phyloP scores from a whole-genome alignment of 2,329 filamentous ascomycete genomes.

The Penicillium sp. region DNA sequence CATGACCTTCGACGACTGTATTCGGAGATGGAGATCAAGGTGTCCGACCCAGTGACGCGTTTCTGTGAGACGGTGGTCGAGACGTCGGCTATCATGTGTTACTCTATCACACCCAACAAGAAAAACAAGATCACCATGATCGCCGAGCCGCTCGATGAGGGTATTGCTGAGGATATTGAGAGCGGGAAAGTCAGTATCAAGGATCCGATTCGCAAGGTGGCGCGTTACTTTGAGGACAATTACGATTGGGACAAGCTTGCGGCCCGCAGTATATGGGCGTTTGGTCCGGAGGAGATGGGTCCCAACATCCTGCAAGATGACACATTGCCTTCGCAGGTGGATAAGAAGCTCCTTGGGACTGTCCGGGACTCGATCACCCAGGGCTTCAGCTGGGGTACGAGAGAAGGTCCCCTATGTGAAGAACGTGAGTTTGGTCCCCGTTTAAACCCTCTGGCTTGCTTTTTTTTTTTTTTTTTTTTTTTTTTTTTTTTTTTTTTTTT shows the following conservation, averaged over 20 bases:
- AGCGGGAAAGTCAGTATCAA: conserved; percentile 82
- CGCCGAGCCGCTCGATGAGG: conserved; percentile 89
- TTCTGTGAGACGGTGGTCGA: conserved; percentile 98
- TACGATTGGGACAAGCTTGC: conserved; percentile 96
- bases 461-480: conserved; percentile 7
- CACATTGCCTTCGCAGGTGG: conserved; percentile 86
- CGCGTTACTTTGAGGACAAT: conserved; percentile 94
- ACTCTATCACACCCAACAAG: conserved; percentile 95
- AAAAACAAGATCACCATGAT: conserved; percentile 99
- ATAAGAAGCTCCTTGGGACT: conserved; percentile 80
- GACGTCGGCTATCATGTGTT: conserved; percentile 95
- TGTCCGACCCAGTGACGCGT: conserved; percentile 92
- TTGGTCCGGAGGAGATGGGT: conserved; percentile 89
- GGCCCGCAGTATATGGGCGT: conserved; percentile 94
- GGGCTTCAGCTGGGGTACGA: conserved; percentile 92
- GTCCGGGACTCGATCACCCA: conserved; percentile 91
- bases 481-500: conserved; percentile 6
- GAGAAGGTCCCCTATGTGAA: conserved; percentile 95
- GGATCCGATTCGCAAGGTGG: conserved; percentile 85
- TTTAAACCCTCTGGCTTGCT: background rate
- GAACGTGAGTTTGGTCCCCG: conserved; percentile 62
- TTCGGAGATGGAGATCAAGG: conserved; percentile 98
- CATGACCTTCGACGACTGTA: conserved; percentile 92
- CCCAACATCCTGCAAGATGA: conserved; percentile 97
- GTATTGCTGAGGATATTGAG: conserved; percentile 93